Base-by-base conservation (phyloP, 352 stramenopile species). In the Globisporangium barbulae region DNA sequence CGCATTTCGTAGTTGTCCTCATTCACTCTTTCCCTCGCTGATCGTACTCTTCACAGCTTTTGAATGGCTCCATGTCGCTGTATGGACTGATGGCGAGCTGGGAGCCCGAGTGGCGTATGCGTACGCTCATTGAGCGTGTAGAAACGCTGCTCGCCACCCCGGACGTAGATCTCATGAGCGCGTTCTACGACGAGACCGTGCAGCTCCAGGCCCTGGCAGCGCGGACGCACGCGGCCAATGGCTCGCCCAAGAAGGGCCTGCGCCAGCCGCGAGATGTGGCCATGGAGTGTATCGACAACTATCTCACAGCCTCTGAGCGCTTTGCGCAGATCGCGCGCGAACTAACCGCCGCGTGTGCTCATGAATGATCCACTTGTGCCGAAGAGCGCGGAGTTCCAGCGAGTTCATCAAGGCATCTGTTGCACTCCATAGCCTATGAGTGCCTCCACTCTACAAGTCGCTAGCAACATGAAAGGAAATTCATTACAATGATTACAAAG, bases 251-350 rank as follows among this genome's bases (percentile, higher is more conserved):
- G 39, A 45, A 45, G 15, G 13, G 39, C 13, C 67, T 77, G 64
- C 74, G 80, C 9, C 78, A 84, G 44, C 76, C 75, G 21, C 75
- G 81, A 35, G 75, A 85, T 44, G 79, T 87, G 47, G 58, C 77
- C 1, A 66, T 87, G 25, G 74, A 81, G 17, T 90, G 81, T 57
- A 83, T 90, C 25, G 61, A 79, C 6, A 25, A 61, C 25, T 90
- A 77, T 55, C 62, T 74, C 19, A 65, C 58, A 4, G 70, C 83
- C 39, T 61, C 48, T 6, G 69, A 76, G 12, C n/a, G 57, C 9
- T 90, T 88, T 63, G 57, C 44, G 1, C 10, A 31, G n/a, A 65
- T 76, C 13, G 37, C 48, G 48, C 48, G 48, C 48, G 48, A 53
- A 9, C 48, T 53, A 22, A 53, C 48, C n/a, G n/a, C n/a, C n/a